A percentile compares a stretch with the other conserved stretches of the same genome.
These are phyloP conservation scores for Aspergillus costaricaensis DNA, from an alignment of 2,329 filamentous ascomycete species.

Conservation along the genomic window DNA sequence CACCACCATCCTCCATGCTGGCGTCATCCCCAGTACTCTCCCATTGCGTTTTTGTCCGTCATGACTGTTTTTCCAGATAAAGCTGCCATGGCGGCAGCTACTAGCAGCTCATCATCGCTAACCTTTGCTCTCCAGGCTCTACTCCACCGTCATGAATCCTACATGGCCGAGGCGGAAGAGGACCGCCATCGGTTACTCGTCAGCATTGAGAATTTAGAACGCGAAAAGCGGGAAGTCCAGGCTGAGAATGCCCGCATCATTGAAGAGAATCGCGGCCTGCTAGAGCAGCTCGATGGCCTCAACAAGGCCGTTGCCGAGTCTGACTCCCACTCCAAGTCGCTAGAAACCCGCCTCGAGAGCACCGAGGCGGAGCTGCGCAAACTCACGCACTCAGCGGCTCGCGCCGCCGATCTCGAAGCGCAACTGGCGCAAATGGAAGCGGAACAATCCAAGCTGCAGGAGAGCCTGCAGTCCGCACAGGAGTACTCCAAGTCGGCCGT, in stretches of 20 bases:
- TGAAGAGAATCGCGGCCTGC: conserved; percentile 77
- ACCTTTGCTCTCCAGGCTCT: conserved; percentile 80
- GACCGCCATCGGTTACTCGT: conserved; percentile 73
- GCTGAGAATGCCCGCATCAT: conserved; percentile 73
- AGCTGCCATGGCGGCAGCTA: conserved; percentile 21
- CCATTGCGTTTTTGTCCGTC: conserved; percentile 33
- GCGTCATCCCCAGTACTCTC: conserved; percentile 30
- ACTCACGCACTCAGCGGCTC: conserved; percentile 70
- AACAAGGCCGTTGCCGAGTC: conserved; percentile 79
- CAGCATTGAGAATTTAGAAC: conserved; percentile 75
- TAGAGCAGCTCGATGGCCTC: conserved; percentile 81
- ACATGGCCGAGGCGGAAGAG: conserved; percentile 87
- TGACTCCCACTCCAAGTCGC: conserved; percentile 73
- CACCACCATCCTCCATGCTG: conserved; percentile 1
- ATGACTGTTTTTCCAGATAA: conserved; percentile 28
- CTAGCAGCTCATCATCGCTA: conserved; percentile 56
- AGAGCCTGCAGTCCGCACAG: conserved; percentile 65
- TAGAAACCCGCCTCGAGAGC: conserved; percentile 74
- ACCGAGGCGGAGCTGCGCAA: conserved; percentile 76
- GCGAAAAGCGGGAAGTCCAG: conserved; percentile 72
- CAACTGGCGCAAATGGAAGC: conserved; percentile 78
- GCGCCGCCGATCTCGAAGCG: conserved; percentile 76
- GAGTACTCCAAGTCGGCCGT: conserved; percentile 78
- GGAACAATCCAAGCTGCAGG: conserved; percentile 74
- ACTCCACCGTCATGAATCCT: conserved; percentile 87